These are phyloP conservation scores for Arbutus unedo DNA, from an alignment of 148 eudicot genomes.

Conservation along the genomic window DNA sequence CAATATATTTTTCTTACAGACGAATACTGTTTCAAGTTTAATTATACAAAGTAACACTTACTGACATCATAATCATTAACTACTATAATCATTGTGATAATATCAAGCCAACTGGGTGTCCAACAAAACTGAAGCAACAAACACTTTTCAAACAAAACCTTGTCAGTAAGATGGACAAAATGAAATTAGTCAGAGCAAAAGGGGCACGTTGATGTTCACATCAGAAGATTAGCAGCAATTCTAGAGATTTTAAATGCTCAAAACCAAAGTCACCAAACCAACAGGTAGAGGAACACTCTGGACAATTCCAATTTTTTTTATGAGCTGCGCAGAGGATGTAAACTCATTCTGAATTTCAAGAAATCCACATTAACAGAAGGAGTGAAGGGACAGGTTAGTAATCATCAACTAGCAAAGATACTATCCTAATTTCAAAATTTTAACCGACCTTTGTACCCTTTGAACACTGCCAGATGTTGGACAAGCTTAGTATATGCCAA, in stretches of 20 bases:
- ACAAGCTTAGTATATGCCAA: conserved; percentile 89
- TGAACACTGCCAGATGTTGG: conserved; percentile 79
- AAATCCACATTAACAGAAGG: conserved; percentile 6
- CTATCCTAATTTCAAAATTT: neutral
- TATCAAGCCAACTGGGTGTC: neutral
- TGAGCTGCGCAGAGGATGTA: neutral
- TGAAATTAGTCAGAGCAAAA: neutral
- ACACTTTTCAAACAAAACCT: neutral
- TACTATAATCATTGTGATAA: neutral
- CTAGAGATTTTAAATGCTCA: neutral
- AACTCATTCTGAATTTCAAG: conserved; percentile 6
- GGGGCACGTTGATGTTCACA: neutral
- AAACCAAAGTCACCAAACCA: neutral
- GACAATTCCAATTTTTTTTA: neutral
- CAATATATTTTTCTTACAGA: neutral
- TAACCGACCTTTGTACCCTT: conserved; percentile 76
- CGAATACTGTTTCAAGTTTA: neutral
- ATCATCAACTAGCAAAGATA: neutral
- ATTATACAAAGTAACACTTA: neutral
- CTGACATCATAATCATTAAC: neutral
- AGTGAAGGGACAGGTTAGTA: neutral
- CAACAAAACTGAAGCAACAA: neutral
- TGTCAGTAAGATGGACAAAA: neutral
- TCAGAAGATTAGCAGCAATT: neutral
- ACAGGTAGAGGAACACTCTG: neutral